Percentiles rank a stretch among this genome's conserved stretches.
Evolutionary conservation across 129 eudicot genomes (phyloP).

Genomic region (Arctium lappa): DNA sequence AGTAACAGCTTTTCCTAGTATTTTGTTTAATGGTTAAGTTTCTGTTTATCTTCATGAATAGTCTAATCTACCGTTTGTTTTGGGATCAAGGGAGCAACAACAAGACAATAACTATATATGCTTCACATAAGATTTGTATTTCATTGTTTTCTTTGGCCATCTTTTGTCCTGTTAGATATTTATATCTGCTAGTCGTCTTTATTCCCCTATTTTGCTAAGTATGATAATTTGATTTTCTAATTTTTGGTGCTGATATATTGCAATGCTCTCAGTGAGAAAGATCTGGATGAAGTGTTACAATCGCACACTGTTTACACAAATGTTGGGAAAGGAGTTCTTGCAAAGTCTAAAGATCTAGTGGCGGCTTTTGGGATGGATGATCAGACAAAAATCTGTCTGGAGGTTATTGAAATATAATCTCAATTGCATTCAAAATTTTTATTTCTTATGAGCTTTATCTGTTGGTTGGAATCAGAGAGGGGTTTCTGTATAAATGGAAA

Average conservation of each 20-base stretch:
- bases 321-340: conserved; percentile 90
- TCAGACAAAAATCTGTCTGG: conserved; percentile 78
- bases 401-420: conserved; percentile 42
- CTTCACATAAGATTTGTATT: background rate
- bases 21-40: background rate
- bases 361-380: conserved; percentile 88
- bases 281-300: conserved; percentile 92
- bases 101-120: background rate
- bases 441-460: background rate
- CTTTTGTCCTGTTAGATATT: background rate
- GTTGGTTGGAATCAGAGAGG: background rate
- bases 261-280: conserved; percentile 65
- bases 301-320: conserved; percentile 89
- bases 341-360: conserved; percentile 74
- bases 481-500: background rate
- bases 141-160: background rate
- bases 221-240: background rate
- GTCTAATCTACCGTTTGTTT: background rate
- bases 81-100: background rate
- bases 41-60: background rate
- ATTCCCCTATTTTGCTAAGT: background rate
- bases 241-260: conserved; percentile 7
- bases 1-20: background rate
- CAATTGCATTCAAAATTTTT: background rate
- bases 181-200: background rate